Conservation (phyloP, 306 rosid species). For the Vigna angularis region DNA sequence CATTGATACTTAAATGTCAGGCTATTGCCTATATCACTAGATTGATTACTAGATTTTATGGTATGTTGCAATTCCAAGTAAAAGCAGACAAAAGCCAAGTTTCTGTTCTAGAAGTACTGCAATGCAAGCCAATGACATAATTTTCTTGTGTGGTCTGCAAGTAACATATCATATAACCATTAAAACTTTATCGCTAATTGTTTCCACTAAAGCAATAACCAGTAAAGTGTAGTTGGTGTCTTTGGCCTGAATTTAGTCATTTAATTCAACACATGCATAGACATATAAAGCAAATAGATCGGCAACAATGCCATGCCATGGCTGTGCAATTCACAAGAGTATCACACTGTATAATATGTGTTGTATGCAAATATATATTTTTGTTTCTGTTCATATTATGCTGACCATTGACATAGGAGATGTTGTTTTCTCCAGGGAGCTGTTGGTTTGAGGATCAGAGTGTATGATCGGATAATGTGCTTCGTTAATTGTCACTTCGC, state of each 20-base stretch:
- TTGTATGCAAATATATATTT: slow-evolving; percentile 18
- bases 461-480: slow-evolving; percentile 81
- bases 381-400: slow-evolving; percentile 28
- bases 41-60: slow-evolving; percentile 8
- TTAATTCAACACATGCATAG: not conserved
- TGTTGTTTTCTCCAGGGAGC: slow-evolving; percentile 86
- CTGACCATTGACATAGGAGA: slow-evolving; percentile 49
- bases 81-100: not conserved
- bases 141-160: slow-evolving; percentile 13
- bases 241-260: slow-evolving; percentile 14
- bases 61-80: slow-evolving; percentile 15
- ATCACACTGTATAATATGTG: slow-evolving; percentile 10
- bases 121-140: slow-evolving; percentile 1
- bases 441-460: slow-evolving; percentile 95
- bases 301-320: slow-evolving; percentile 11
- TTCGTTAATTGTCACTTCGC: slow-evolving; percentile 99
- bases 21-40: slow-evolving; percentile 2
- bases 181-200: slow-evolving; percentile 6
- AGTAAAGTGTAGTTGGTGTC: not conserved
- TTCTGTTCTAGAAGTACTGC: slow-evolving; percentile 2
- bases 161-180: not conserved
- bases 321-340: slow-evolving; percentile 22
- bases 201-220: not conserved
- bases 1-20: slow-evolving; percentile 21
- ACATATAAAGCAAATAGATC: not conserved